Conservation (phyloP, 768 basidiomycete species). For the Tylopilus sp. region DNA sequence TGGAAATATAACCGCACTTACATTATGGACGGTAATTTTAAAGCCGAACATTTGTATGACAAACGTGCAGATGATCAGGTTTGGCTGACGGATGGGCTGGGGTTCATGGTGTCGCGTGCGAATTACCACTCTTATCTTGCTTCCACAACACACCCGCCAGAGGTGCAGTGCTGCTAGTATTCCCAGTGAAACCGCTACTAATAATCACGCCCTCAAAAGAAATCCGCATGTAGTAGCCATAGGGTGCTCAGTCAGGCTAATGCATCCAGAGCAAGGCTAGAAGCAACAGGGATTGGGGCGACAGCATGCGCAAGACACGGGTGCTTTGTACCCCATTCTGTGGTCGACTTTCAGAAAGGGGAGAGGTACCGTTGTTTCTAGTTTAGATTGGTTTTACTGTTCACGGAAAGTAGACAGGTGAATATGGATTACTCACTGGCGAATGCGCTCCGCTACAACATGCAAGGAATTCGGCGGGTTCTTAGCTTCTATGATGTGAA, state of each 20-base stretch:
- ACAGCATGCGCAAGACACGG: not conserved
- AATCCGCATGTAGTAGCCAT: constrained; percentile 1
- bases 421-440: constrained; percentile 7
- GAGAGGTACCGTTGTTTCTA: no score
- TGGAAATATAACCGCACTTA: no score
- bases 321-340: not conserved
- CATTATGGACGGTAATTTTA: no score
- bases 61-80: no score
- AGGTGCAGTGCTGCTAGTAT: not conserved
- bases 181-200: no score
- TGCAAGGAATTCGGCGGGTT: rapidly evolving
- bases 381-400: no score
- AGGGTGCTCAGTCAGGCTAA: not conserved
- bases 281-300: not conserved
- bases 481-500: constrained; percentile 5
- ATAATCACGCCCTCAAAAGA: no score
- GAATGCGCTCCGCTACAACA: not conserved
- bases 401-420: not conserved
- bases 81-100: no score
- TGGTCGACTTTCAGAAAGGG: no score
- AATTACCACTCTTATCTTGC: no score
- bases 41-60: no score
- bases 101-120: no score
- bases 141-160: not conserved
- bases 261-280: rapidly evolving